Evolutionary conservation across 148 eudicot genomes (phyloP), one percentile per base, ranked within the genome.

Genomic region (Selenicereus undatus): DNA sequence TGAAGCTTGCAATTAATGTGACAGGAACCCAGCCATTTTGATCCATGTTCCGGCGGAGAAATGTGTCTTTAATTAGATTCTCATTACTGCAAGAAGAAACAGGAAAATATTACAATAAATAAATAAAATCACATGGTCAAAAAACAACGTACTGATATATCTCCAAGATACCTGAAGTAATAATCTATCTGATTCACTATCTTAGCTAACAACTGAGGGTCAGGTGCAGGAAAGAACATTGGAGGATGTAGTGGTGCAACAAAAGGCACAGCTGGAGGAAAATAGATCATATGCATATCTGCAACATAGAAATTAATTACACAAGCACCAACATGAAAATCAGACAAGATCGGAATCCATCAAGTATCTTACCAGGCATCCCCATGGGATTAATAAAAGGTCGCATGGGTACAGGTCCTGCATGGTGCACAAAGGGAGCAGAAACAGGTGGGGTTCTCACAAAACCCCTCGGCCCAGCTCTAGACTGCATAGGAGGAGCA

Each of bases 1-100:
- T 87, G 83, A 95, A 95, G 74, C 84, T 80, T 68, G 98, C 96
- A 79, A 95, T 91, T 29, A 91, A 82, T 36, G 82, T 73, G 84
- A 93, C 83, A 70, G 92, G 78, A 87, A 95, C 98, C 98, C 98
- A 95, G 51, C 97, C 98, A 72, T 93, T 86, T 58, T 83, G 88
- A 85, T 95, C 97, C 98, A 95, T 95, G 81, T 90, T 87, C 71
- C 79, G 74, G 77, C 98, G 88, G 87, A 93, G 85, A 85, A 27
- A 95, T 72, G 88, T 89, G 85, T 95, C 98, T 81, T 84, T 92
- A 77, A 93, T 83, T 85, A 93, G 77, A 79, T 95, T 95, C 22
- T 95, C 97, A 84, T 89, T 86, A 73, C 98, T 95, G 93, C 88
- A 80, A 52, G 50, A 78, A 43, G 79, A 69, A 24, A 45, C 66